Conservation (phyloP, 768 basidiomycete genomes). For the Pisolithus marmoratus region DNA sequence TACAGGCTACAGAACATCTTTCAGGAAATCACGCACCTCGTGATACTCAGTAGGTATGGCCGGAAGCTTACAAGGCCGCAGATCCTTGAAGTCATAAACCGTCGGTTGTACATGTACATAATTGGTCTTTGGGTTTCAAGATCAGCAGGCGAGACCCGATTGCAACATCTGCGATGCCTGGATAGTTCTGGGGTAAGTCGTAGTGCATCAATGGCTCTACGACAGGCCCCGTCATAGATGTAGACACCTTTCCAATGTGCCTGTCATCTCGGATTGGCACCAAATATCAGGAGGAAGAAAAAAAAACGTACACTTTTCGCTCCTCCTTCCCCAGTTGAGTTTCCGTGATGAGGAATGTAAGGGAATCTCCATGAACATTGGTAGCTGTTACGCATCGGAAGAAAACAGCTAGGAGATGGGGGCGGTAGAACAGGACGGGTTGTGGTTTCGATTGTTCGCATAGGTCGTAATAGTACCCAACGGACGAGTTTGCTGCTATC, state of each 20-base stretch:
- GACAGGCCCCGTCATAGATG: neutral
- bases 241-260: neutral
- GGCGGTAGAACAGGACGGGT: neutral
- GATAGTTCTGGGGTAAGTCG: neutral
- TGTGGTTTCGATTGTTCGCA: neutral
- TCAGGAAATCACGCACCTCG: neutral
- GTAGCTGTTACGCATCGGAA: conserved; percentile 4
- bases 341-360: conserved; percentile 7
- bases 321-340: neutral
- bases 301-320: conserved; percentile 2
- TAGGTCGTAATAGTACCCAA: conserved; percentile 2
- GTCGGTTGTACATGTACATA: neutral
- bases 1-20: neutral
- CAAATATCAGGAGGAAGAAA: neutral
- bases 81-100: conserved; percentile 2
- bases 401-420: conserved; percentile 3
- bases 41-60: neutral
- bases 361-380: neutral
- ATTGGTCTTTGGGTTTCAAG: neutral
- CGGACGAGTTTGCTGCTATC: neutral
- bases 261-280: neutral
- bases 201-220: conserved; percentile 1
- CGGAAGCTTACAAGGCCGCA: neutral
- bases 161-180: neutral
- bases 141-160: conserved; percentile 5